A percentile compares a stretch with the other conserved stretches of the same genome.
Conservation (phyloP, 2,329 filamentous ascomycete genomes). For the Botrytis elliptica region DNA sequence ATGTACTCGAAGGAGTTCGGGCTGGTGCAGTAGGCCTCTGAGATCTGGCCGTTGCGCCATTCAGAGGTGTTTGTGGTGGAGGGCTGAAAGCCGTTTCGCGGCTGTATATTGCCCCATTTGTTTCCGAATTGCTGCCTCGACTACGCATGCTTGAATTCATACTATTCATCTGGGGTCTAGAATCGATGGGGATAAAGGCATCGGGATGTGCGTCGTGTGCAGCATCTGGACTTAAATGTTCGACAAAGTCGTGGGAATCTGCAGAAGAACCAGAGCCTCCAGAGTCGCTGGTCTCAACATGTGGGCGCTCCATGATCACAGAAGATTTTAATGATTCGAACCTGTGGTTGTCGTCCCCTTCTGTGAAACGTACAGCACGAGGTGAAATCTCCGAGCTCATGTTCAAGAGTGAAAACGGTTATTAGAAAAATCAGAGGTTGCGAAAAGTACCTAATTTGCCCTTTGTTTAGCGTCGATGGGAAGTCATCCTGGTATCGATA, state of each 20-base stretch:
- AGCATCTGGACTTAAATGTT: constrained; percentile 26
- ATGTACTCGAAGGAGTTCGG: constrained; percentile 76
- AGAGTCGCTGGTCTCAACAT: constrained; percentile 43
- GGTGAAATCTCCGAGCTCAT: constrained; percentile 50
- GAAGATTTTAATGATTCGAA: constrained; percentile 45
- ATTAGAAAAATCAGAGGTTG: constrained; percentile 14
- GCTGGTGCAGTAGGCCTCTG: constrained; percentile 68
- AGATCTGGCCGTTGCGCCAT: constrained; percentile 52
- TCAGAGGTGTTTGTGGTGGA: constrained; percentile 39
- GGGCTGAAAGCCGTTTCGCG: constrained; percentile 30
- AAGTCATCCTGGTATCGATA: constrained; percentile 16
- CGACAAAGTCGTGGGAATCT: constrained; percentile 36
- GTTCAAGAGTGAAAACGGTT: constrained; percentile 11
- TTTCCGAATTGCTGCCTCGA: constrained; percentile 45
- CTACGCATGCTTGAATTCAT: constrained; percentile 41
- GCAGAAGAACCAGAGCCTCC: constrained; percentile 40
- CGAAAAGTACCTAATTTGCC: constrained; percentile 22
- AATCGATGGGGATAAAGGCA: constrained; percentile 31
- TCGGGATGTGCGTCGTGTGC: constrained; percentile 28
- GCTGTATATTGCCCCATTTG: constrained; percentile 27
- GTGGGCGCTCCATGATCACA: constrained; percentile 38
- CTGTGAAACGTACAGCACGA: constrained; percentile 57
- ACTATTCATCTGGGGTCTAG: constrained; percentile 32
- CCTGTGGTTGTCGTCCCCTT: constrained; percentile 48
- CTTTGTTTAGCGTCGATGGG: constrained; percentile 24